Evolutionary conservation across 164 flowering plant genomes (phyloP).

Genomic region (Annona squamosa): DNA sequence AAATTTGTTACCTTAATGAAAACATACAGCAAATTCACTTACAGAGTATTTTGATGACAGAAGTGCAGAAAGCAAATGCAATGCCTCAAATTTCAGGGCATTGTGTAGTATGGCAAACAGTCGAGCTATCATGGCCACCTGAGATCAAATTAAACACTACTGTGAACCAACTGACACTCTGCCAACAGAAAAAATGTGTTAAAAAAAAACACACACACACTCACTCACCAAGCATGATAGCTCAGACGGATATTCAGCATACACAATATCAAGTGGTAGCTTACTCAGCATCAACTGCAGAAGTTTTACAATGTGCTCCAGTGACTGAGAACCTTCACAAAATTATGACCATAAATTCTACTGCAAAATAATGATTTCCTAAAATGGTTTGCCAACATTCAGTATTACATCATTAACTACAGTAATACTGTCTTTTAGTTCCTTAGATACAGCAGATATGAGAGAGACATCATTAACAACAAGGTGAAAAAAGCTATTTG

Average conservation of each 20-base stretch:
- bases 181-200: not conserved
- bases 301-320: conserved; percentile 59
- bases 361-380: not conserved
- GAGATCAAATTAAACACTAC: conserved; percentile 9
- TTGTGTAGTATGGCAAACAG: conserved; percentile 76
- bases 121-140: conserved; percentile 61
- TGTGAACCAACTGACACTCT: not conserved
- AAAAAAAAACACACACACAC: conserved; percentile 1
- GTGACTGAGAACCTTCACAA: conserved; percentile 54
- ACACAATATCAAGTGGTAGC: conserved; percentile 38
- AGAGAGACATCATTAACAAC: not conserved
- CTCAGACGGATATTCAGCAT: conserved; percentile 32
- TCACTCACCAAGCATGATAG: conserved; percentile 49
- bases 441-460: not conserved
- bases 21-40: conserved; percentile 18
- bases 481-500: not conserved
- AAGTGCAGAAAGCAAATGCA: conserved; percentile 56
- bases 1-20: not conserved
- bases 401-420: not conserved
- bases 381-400: not conserved
- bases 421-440: not conserved
- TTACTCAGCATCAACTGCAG: conserved; percentile 49
- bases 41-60: conserved; percentile 62
- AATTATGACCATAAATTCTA: conserved; percentile 4
- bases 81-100: conserved; percentile 73